Evolutionary conservation across 2,329 filamentous ascomycete genomes (phyloP).

Genomic region (Penicillium paneum): DNA sequence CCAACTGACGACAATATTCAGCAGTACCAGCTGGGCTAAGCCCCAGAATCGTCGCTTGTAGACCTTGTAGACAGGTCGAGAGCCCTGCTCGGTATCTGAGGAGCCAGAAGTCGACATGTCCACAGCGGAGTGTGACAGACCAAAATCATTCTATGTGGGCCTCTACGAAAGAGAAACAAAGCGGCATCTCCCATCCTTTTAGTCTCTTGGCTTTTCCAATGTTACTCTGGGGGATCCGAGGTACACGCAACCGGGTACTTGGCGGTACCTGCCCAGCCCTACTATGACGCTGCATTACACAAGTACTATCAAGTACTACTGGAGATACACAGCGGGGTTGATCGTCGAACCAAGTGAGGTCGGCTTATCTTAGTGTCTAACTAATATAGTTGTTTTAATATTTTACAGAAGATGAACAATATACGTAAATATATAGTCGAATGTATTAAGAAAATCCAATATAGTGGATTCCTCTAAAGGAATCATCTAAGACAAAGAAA

Average conservation of each 20-base stretch:
- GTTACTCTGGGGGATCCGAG: conserved; percentile 3
- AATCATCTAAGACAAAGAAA: neutral
- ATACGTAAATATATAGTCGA: no score
- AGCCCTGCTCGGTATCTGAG: conserved; percentile 13
- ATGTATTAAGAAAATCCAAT: neutral
- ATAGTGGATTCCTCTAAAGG: neutral
- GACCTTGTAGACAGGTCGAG: conserved; percentile 47
- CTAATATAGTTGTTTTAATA: no score
- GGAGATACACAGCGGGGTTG: neutral
- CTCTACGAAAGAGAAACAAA: neutral
- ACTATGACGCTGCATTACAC: neutral
- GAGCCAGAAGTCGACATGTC: conserved; percentile 8
- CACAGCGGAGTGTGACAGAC: neutral
- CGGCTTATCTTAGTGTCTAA: neutral
- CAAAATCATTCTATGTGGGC: neutral
- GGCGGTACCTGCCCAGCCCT: neutral
- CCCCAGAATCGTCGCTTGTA: conserved; percentile 92
- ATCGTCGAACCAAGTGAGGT: neutral
- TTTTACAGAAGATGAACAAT: no score
- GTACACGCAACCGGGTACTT: conserved; percentile 1
- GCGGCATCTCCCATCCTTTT: neutral
- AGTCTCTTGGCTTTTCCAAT: neutral
- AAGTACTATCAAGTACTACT: neutral
- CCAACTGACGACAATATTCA: conserved; percentile 95
- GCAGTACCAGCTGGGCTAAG: conserved; percentile 72